phyloP scores from a whole-genome alignment of 148 eudicot genomes.

The Polygonum maritimum region DNA sequence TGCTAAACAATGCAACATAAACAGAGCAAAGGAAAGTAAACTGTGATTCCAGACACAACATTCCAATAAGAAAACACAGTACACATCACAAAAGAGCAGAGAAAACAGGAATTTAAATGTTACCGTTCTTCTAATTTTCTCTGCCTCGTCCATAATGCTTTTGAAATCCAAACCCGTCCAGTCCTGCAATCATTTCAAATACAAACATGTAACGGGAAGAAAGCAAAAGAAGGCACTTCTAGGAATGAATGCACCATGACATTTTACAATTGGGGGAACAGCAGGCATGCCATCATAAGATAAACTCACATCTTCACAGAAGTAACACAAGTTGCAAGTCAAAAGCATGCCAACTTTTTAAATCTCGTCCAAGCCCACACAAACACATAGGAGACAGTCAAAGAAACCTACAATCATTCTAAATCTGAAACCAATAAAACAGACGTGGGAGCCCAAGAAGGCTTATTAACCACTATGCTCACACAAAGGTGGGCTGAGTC shows the following conservation, averaged over 20 bases:
- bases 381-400: not conserved
- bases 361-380: not conserved
- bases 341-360: not conserved
- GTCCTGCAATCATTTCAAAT: constrained; percentile 46
- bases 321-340: not conserved
- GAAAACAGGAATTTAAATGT: not conserved
- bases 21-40: not conserved
- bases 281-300: not conserved
- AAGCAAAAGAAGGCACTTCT: not conserved
- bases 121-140: constrained; percentile 94
- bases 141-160: constrained; percentile 91
- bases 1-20: not conserved
- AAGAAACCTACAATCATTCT: not conserved
- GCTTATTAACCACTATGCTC: not conserved
- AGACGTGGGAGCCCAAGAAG: not conserved
- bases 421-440: not conserved
- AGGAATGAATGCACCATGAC: not conserved
- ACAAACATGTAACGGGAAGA: not conserved
- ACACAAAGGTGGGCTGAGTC: not conserved
- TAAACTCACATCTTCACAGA: not conserved
- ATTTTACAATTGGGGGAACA: not conserved
- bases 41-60: not conserved
- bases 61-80: not conserved
- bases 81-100: not conserved
- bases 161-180: constrained; percentile 90